phyloP scores from a whole-genome alignment of 345 rosid species.

The Nephelium lappaceum region DNA sequence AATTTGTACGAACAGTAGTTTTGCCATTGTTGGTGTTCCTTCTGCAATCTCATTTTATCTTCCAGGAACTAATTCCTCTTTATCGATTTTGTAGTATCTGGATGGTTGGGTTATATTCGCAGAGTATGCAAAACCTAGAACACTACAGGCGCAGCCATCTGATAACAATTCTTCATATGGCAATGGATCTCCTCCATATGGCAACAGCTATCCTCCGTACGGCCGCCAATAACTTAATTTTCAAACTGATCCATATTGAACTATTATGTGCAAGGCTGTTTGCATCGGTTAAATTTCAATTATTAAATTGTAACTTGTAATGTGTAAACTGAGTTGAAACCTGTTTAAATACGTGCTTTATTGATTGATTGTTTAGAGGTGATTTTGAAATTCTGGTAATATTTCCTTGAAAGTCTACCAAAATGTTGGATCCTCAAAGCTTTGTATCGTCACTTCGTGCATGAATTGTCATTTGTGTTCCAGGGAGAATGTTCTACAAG shows the following conservation, averaged over 20 bases:
- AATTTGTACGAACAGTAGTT: background rate
- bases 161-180: background rate
- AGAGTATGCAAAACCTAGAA: conserved; percentile 49
- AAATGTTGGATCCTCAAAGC: background rate
- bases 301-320: background rate
- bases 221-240: background rate
- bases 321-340: background rate
- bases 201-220: background rate
- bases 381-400: background rate
- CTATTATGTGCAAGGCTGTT: background rate
- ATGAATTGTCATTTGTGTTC: background rate
- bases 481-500: background rate
- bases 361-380: background rate
- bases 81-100: conserved; percentile 43
- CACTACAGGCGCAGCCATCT: conserved; percentile 16
- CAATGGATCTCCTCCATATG: conserved; percentile 3
- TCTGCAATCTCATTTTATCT: background rate
- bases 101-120: conserved; percentile 70
- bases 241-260: background rate
- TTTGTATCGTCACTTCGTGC: background rate
- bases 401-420: background rate
- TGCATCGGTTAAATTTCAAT: background rate
- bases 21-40: background rate
- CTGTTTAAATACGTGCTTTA: background rate
- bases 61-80: background rate